These are phyloP conservation scores for Pseudozyma thailandica DNA, from an alignment of 1,284 basidiomycete genomes.

Conservation along the genomic window DNA sequence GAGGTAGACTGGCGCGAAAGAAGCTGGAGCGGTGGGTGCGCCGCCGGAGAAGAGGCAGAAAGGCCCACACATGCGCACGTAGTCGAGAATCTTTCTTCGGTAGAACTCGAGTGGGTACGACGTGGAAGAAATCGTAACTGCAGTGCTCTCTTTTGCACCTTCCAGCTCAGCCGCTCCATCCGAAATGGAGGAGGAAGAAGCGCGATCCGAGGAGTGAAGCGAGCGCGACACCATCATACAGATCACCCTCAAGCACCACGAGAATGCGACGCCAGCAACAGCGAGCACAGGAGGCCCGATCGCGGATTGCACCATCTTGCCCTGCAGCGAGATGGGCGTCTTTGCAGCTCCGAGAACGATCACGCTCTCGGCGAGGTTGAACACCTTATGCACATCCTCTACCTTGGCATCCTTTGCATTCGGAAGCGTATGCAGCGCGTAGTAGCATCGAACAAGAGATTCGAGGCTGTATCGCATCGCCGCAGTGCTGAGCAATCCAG, in stretches of 20 bases:
- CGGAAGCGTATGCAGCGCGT: conserved; percentile 40
- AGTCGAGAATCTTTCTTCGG: conserved; percentile 45
- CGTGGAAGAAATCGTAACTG: neutral
- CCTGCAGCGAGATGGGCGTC: conserved; percentile 36
- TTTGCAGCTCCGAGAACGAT: conserved; percentile 43
- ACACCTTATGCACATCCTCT: conserved; percentile 31
- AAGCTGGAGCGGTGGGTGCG: conserved; percentile 3
- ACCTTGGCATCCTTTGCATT: conserved; percentile 24
- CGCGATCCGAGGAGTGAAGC: neutral
- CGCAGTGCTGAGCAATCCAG: conserved; percentile 15
- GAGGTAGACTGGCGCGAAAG: conserved; percentile 36
- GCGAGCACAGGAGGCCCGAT: conserved; percentile 41
- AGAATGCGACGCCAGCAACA: conserved; percentile 36
- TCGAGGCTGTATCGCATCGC: conserved; percentile 42
- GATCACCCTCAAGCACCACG: conserved; percentile 32
- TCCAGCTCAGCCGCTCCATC: too few relatives aligned
- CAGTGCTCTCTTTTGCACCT: neutral
- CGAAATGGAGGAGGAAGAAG: neutral
- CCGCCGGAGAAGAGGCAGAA: conserved; percentile 40
- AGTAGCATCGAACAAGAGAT: conserved; percentile 32
- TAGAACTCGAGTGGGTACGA: conserved; percentile 36
- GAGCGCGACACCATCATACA: conserved; percentile 20
- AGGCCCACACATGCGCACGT: conserved; percentile 44
- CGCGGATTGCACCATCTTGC: conserved; percentile 38
- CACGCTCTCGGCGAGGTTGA: conserved; percentile 31